These are phyloP conservation scores for Catharanthus roseus DNA, from an alignment of 257 asterid species.

Conservation along the genomic window DNA sequence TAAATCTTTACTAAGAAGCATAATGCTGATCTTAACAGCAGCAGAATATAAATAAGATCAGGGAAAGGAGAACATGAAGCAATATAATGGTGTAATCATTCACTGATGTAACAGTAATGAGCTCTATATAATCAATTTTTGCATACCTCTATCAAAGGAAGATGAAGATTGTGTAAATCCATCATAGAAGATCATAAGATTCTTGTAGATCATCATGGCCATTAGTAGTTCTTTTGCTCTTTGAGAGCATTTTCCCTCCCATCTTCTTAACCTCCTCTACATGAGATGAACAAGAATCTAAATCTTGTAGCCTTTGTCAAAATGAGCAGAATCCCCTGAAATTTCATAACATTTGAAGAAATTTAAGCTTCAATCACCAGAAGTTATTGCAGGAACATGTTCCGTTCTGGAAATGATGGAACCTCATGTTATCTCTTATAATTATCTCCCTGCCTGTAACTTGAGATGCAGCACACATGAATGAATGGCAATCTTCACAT, in stretches of 20 bases:
- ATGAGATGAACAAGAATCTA: too few relatives aligned
- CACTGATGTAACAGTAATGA: not conserved
- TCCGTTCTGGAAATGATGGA: constrained; percentile 72
- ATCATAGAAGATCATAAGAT: too few relatives aligned
- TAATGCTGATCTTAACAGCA: too few relatives aligned
- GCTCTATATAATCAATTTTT: not conserved
- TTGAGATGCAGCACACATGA: constrained; percentile 57
- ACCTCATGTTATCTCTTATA: constrained; percentile 76
- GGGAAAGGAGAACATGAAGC: not conserved
- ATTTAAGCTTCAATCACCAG: constrained; percentile 40
- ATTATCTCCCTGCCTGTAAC: constrained; percentile 53
- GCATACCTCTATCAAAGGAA: too few relatives aligned
- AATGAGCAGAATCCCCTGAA: not conserved
- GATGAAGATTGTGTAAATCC: too few relatives aligned
- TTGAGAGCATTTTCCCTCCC: not conserved
- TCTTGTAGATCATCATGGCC: too few relatives aligned
- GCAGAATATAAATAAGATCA: too few relatives aligned
- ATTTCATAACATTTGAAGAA: not conserved
- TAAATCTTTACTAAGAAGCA: too few relatives aligned
- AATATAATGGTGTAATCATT: not conserved
- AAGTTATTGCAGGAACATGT: constrained; percentile 70
- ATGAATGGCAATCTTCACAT: constrained; percentile 78
- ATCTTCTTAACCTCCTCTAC: too few relatives aligned
- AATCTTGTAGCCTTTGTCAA: not conserved
- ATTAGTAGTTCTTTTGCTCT: not conserved